Percentiles rank a stretch among this genome's conserved stretches.
These are phyloP conservation scores for Cucurbita ficifolia DNA, from an alignment of 306 rosid species.

Conservation along the genomic window DNA sequence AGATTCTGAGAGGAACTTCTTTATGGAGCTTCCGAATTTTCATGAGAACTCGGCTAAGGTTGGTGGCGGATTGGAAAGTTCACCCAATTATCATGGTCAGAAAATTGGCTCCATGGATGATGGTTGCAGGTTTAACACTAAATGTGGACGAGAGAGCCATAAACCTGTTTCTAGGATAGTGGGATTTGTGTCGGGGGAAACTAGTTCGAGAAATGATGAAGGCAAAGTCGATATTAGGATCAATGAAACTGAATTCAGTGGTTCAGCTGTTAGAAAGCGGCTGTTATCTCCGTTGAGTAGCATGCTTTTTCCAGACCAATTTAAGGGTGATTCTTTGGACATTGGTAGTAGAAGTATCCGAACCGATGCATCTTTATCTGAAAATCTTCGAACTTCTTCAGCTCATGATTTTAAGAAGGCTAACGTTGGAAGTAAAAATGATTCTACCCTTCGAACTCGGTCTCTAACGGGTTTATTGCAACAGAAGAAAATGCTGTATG, in stretches of 20 bases:
- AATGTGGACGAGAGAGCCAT: constrained; percentile 33
- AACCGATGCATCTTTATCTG: constrained; percentile 17
- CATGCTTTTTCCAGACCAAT: constrained; percentile 58
- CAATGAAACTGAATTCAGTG: constrained; percentile 32
- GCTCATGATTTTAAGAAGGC: constrained; percentile 82
- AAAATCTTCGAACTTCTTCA: constrained; percentile 14
- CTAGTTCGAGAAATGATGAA: constrained; percentile 33
- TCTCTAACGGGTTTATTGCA: constrained; percentile 41
- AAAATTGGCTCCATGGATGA: constrained; percentile 41
- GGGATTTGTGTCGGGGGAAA: constrained; percentile 57
- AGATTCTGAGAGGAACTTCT: constrained; percentile 33
- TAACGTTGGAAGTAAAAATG: constrained; percentile 47
- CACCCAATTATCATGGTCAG: constrained; percentile 51
- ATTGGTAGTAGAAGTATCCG: constrained; percentile 34
- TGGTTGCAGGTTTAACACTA: constrained; percentile 18
- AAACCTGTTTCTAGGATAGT: constrained; percentile 79
- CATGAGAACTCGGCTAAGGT: constrained; percentile 20
- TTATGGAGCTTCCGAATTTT: constrained; percentile 33
- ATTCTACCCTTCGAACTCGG: constrained; percentile 26
- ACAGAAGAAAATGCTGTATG: constrained; percentile 17
- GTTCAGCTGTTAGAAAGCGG: constrained; percentile 66
- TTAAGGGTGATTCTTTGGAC: constrained; percentile 56
- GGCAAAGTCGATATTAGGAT: constrained; percentile 12
- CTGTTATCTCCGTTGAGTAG: constrained; percentile 67
- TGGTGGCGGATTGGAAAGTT: constrained; percentile 42